phyloP scores from a whole-genome alignment of 805 yeast genomes.

The Pichia nakasei region DNA sequence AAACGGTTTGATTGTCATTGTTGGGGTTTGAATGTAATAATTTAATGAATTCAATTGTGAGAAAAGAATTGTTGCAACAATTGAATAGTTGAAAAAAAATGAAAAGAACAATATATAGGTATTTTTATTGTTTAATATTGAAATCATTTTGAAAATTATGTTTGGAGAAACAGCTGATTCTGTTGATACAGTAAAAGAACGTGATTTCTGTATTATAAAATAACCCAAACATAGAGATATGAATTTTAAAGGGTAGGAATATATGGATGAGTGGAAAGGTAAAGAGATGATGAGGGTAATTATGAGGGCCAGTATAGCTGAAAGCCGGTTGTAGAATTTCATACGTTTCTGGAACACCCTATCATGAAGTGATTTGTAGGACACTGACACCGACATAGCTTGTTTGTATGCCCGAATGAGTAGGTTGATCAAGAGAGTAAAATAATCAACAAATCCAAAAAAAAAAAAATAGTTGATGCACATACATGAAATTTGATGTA shows the following conservation, averaged over 20 bases:
- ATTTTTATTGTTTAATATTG: conserved; percentile 18
- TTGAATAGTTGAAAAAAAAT: conserved; percentile 15
- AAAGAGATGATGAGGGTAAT: conserved; percentile 16
- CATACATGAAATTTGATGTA: too few species aligned
- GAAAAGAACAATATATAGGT: conserved; percentile 17
- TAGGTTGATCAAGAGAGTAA: too few species aligned
- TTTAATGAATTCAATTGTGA: conserved; percentile 18
- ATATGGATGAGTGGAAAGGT: conserved; percentile 15
- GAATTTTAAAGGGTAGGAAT: conserved; percentile 21
- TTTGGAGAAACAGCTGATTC: conserved; percentile 20
- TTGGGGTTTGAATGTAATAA: conserved; percentile 26
- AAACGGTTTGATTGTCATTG: conserved; percentile 33
- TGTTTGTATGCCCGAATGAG: too few species aligned
- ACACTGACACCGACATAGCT: background rate
- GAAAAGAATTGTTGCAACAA: conserved; percentile 14
- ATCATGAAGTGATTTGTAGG: conserved; percentile 10
- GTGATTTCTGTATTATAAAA: conserved; percentile 21
- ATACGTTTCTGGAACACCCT: conserved; percentile 21
- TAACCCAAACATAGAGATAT: conserved; percentile 22
- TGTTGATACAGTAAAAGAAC: conserved; percentile 21
- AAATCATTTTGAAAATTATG: conserved; percentile 19
- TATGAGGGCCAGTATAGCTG: conserved; percentile 16
- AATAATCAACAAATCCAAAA: too few species aligned
- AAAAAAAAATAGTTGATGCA: too few species aligned
- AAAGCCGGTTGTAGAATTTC: conserved; percentile 22